phyloP scores from a whole-genome alignment of 2,329 filamentous ascomycete genomes.

The Biscogniauxia mediterranea region DNA sequence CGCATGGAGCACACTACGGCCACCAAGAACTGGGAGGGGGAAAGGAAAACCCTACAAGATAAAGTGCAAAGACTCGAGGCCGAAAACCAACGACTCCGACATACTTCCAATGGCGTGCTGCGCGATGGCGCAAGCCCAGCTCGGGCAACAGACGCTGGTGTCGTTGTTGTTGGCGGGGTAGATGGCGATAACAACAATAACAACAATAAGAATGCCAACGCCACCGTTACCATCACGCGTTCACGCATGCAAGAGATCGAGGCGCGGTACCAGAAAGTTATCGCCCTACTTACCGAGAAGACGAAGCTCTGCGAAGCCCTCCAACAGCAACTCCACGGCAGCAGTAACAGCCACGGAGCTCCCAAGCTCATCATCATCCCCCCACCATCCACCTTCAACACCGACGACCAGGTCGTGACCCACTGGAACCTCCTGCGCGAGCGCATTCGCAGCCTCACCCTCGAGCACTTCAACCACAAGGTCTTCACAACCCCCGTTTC shows the following conservation, averaged over 20 bases:
- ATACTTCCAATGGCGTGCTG: constrained; percentile 1
- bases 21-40: constrained; percentile 13
- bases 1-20: constrained; percentile 15
- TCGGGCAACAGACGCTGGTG: not conserved
- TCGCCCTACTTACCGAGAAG: constrained; percentile 18
- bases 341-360: not conserved
- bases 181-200: constrained; percentile 11
- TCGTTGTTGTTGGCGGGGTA: not conserved
- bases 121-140: not conserved
- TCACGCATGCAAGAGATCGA: constrained; percentile 19
- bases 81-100: constrained; percentile 14
- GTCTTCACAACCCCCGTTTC: constrained; percentile 14
- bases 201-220: too few relatives aligned
- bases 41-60: constrained; percentile 17
- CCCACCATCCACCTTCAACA: constrained; percentile 3
- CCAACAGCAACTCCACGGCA: constrained; percentile 12
- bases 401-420: constrained; percentile 17
- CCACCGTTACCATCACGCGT: constrained; percentile 18
- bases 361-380: not conserved
- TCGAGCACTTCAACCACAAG: constrained; percentile 21
- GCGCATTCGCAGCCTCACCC: constrained; percentile 20
- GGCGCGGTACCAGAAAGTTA: constrained; percentile 13
- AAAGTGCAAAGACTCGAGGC: constrained; percentile 18
- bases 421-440: constrained; percentile 25
- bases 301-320: constrained; percentile 18